phyloP scores from a whole-genome alignment of 1,139 yeast species.

The Arxiozyma slooffiae region DNA sequence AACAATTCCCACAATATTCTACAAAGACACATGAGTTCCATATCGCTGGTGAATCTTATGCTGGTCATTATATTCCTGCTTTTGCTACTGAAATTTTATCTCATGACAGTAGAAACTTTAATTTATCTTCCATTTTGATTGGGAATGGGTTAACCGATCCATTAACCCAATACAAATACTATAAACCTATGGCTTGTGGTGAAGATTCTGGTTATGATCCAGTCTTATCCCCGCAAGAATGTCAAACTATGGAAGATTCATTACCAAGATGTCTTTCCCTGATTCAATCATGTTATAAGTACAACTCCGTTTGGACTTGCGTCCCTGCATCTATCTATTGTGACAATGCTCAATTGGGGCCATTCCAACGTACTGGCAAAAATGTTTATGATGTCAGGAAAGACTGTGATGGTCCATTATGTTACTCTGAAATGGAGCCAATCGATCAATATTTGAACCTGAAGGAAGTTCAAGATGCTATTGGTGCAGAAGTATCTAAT shows the following conservation, averaged over 20 bases:
- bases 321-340: slow-evolving; percentile 91
- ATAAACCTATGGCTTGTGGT: slow-evolving; percentile 97
- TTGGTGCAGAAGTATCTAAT: slow-evolving; percentile 84
- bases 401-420: slow-evolving; percentile 73
- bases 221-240: slow-evolving; percentile 61
- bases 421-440: slow-evolving; percentile 64
- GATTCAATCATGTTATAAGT: slow-evolving; percentile 70
- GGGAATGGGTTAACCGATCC: slow-evolving; percentile 97
- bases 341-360: slow-evolving; percentile 77
- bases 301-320: slow-evolving; percentile 77
- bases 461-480: slow-evolving; percentile 59
- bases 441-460: slow-evolving; percentile 62
- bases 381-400: slow-evolving; percentile 90
- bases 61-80: slow-evolving; percentile 94
- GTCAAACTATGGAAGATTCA: slow-evolving; percentile 61
- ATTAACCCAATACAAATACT: slow-evolving; percentile 74
- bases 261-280: slow-evolving; percentile 75
- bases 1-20: slow-evolving; percentile 78
- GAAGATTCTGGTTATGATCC: slow-evolving; percentile 71
- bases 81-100: slow-evolving; percentile 80
- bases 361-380: slow-evolving; percentile 82
- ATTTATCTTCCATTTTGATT: slow-evolving; percentile 77
- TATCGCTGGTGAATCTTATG: slow-evolving; percentile 96
- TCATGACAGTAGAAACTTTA: slow-evolving; percentile 70
- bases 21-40: slow-evolving; percentile 52